Conservation (phyloP, 805 yeast genomes). For the Kodamaea hsintzibuensis region DNA sequence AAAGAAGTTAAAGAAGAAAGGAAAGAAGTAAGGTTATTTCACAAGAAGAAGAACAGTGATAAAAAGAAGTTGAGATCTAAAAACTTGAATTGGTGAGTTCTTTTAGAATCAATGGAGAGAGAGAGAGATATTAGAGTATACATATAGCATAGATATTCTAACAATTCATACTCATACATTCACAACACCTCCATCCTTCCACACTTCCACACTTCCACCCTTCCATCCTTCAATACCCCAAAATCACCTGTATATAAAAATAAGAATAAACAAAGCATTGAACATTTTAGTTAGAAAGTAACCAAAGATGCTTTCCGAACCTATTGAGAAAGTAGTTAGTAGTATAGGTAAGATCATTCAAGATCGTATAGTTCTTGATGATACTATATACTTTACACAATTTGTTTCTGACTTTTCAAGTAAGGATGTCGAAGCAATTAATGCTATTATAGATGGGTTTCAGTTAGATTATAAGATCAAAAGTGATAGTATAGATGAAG, state of each 20-base stretch:
- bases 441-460: neutral
- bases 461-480: constrained; percentile 10
- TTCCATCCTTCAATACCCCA: too few relatives aligned
- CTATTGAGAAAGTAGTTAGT: neutral
- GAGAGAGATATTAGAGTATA: too few relatives aligned
- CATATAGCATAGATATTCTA: too few relatives aligned
- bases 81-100: constrained; percentile 29
- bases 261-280: neutral
- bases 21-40: constrained; percentile 33
- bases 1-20: constrained; percentile 29
- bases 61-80: constrained; percentile 38
- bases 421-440: neutral
- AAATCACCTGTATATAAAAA: neutral
- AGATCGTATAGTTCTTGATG: neutral
- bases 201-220: too few relatives aligned
- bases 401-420: neutral
- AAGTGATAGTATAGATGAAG: constrained; percentile 5
- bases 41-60: constrained; percentile 40
- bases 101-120: too few relatives aligned
- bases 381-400: neutral
- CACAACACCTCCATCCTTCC: too few relatives aligned
- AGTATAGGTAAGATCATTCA: neutral
- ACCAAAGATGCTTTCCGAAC: neutral
- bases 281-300: neutral
- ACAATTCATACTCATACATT: too few relatives aligned